Evolutionary conservation across 169 alveolate species (phyloP).

Genomic region (Cryptosporidium sp.): DNA sequence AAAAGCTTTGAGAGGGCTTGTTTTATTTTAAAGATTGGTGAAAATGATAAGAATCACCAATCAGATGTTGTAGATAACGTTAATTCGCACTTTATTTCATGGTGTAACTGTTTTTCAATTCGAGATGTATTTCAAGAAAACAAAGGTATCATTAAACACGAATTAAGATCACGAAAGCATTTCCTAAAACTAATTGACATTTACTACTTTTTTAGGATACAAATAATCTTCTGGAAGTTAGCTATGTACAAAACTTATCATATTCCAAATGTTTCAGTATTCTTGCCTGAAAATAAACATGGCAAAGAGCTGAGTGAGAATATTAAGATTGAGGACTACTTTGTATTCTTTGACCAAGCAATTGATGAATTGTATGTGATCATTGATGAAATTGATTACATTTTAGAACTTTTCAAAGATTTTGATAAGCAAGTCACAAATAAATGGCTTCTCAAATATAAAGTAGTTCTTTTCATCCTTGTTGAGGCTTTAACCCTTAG

Average conservation of each 20-base stretch:
- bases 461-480: constrained; percentile 18
- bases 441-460: constrained; percentile 35
- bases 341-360: constrained; percentile 26
- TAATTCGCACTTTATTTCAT: constrained; percentile 18
- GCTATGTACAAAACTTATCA: constrained; percentile 45
- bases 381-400: constrained; percentile 43
- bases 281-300: constrained; percentile 25
- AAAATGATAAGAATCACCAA: background rate
- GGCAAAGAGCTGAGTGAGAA: constrained; percentile 8
- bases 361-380: constrained; percentile 41
- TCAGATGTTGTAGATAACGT: background rate
- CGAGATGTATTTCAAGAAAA: background rate
- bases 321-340: constrained; percentile 58
- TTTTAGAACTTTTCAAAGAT: constrained; percentile 1
- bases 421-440: background rate
- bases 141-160: background rate
- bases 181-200: constrained; percentile 20
- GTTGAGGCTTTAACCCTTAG: constrained; percentile 36
- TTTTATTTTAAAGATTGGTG: background rate
- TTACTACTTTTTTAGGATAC: constrained; percentile 60
- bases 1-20: constrained; percentile 43
- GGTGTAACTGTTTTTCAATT: constrained; percentile 44
- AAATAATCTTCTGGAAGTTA: constrained; percentile 47
- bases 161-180: constrained; percentile 22
- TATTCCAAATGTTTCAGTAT: constrained; percentile 25